Base-by-base conservation (phyloP, 805 yeast species). In the Lipomyces orientalis region DNA sequence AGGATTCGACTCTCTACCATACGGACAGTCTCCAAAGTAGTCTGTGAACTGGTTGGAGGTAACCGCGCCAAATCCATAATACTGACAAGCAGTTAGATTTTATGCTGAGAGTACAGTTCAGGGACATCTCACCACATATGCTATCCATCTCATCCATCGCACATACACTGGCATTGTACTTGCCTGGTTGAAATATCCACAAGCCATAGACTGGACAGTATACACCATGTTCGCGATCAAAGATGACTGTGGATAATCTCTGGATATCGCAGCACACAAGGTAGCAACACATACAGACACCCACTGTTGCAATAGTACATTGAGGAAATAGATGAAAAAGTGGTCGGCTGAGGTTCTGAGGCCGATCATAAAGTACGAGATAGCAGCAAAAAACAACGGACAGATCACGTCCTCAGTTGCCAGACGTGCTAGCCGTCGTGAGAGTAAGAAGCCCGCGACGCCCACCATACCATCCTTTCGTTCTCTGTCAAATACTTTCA, bases 301-400 rank as follows among this genome's bases (percentile, higher is more conserved):
- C 70, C 87, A 78, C 65, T 87, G 88, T 22, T 83, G 83, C 35
- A 91, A 71, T n/a, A 91, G 75, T 9, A 82, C 80, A 6, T 86
- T 83, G 2, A 87, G 83, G 76, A 89, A 89, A 76, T 83, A 91
- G 1, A 86, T 81, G 70, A 88, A 89, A 74, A 89, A 91, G 61
- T 83, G 81, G 33, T 60, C 56, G 7, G 80, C 79, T 0, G 83
- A 78, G 46, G 80, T 82, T 43, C 90, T 77, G 54, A 91, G 79
- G 0, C 96, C 97, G 80, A 86, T 85, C 94, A 91, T 88, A 78
- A 88, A 91, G 74, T 88, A 92, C 0, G 91, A 84, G 22, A 89
- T 84, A 0, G 83, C 72, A 0, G 91, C 82, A 76, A 85, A 90
- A 0, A 87, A 75, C 2, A 90, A 70, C 0, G 90, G 84, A 58